Evolutionary conservation across 352 stramenopile species (phyloP).

Genomic region (Phytopythium kandeliae): DNA sequence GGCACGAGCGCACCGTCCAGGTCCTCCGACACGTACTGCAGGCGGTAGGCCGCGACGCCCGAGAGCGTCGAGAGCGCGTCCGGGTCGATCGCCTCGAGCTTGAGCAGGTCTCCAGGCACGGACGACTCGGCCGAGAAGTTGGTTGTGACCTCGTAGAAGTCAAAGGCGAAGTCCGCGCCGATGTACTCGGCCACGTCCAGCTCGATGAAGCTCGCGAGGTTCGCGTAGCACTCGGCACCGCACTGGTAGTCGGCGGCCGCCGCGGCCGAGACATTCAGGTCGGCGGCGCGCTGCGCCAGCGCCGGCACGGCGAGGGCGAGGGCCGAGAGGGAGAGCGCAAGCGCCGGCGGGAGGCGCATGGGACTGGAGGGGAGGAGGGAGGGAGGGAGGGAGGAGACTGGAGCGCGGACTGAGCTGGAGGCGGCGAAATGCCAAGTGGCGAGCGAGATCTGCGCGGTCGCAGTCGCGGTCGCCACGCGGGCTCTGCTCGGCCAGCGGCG

Average conservation of each 20-base stretch:
- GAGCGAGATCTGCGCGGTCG: too few species aligned
- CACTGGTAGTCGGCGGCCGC: slow-evolving; percentile 5
- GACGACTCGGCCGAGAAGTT: slow-evolving; percentile 3
- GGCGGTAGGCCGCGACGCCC: slow-evolving; percentile 6
- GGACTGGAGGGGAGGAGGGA: too few species aligned
- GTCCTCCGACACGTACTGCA: slow-evolving; percentile 12
- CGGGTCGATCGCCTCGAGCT: slow-evolving; percentile 7
- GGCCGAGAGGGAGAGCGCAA: neutral
- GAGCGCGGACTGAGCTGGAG: neutral
- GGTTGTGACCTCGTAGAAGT: slow-evolving; percentile 9
- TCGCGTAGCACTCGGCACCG: slow-evolving; percentile 5
- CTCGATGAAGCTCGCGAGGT: neutral
- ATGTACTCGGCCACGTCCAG: neutral
- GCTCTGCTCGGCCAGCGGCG: too few species aligned
- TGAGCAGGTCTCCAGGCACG: slow-evolving; percentile 9
- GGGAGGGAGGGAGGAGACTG: too few species aligned
- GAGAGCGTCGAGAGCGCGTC: slow-evolving; percentile 5
- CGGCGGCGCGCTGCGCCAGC: neutral
- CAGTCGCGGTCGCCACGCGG: too few species aligned
- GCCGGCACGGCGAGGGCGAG: neutral
- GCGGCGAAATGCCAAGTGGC: neutral
- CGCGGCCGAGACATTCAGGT: slow-evolving; percentile 1
- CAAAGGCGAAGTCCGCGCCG: slow-evolving; percentile 7
- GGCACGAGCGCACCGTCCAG: slow-evolving; percentile 6
- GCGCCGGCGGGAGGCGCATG: neutral